Evolutionary conservation across 208 protist species (phyloP), one percentile per base, ranked within the genome.

Genomic region (Tritrichomonas musculus): DNA sequence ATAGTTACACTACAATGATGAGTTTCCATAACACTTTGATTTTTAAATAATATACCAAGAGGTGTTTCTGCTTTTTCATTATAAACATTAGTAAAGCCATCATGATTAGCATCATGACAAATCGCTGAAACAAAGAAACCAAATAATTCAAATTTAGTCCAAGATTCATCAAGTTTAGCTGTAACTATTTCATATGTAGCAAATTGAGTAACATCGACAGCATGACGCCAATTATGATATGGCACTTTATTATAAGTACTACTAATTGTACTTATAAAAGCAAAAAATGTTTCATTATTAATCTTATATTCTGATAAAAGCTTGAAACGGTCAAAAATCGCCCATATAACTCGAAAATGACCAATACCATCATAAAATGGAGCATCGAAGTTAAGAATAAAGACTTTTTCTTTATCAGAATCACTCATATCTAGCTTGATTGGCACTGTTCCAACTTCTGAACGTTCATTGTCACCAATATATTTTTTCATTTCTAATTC

Each of bases 31-130:
- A 96, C 94, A n/a, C 93, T 94, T 73, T 94, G 77, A 92, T 96
- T 95, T 84, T 96, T 96, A 94, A 96, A 96, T 36, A 47, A 88
- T 4, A 97, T 96, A 44, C 97, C 97, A 53, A 98, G 94, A 93
- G 96, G 96, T 17, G 97, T 95, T 92, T 96, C 95, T 20, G 97
- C 97, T 93, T 97, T 97, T n/a, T 97, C 95, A 94, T 98, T 97
- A 94, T 98, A 99, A 93, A 97, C 97, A 95, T 98, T 98, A 95
- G 98, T 98, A 47, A 98, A 93, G 41, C 98, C 98, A 1, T 98
- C 98, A 94, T 99, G 98, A 93, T 98, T 97, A 94, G 97, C 97
- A 96, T 99, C 98, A 95, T 99, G 98, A 77, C 98, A 96, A 39
- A 97, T 95, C 25, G 96, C 97, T 33, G 97, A 95, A 33, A 98